Conservation (phyloP, 257 asterid species). For the Agastache rugosa region DNA sequence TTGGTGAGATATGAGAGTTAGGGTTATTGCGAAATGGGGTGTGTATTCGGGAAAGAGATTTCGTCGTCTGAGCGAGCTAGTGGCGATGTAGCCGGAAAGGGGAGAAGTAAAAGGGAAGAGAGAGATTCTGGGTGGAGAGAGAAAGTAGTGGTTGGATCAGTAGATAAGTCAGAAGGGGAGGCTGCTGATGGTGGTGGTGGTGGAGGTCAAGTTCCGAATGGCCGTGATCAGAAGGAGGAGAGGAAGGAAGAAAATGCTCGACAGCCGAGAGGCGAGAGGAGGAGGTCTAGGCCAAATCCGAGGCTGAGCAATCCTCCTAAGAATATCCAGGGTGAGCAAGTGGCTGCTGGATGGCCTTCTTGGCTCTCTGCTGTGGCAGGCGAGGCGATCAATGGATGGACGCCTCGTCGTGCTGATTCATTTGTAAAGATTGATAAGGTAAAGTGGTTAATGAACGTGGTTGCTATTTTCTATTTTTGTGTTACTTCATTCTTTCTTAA, state of each 20-base stretch:
- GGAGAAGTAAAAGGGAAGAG: constrained; percentile 49
- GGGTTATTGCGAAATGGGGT: constrained; percentile 70
- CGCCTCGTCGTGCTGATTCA: constrained; percentile 85
- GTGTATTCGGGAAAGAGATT: constrained; percentile 78
- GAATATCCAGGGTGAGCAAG: constrained; percentile 83
- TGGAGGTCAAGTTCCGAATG: constrained; percentile 57
- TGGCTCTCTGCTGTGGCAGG: constrained; percentile 93
- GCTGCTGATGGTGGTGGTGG: constrained; percentile 42
- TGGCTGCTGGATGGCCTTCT: constrained; percentile 94
- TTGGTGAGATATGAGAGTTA: constrained; percentile 74
- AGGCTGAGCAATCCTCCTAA: constrained; percentile 84
- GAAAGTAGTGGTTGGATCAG: constrained; percentile 56
- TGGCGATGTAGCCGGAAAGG: constrained; percentile 57
- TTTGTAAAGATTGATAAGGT: constrained; percentile 87
- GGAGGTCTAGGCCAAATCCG: constrained; percentile 80
- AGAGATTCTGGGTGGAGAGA: constrained; percentile 77
- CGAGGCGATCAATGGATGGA: constrained; percentile 89
- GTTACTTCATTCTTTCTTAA: constrained; percentile 26
- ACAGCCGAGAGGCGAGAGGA: constrained; percentile 60
- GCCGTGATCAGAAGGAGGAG: constrained; percentile 55
- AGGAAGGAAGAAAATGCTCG: constrained; percentile 49
- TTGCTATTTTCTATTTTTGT: constrained; percentile 22
- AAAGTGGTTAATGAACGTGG: constrained; percentile 32
- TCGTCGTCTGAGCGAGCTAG: constrained; percentile 59
- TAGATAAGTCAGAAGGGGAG: constrained; percentile 48